These are phyloP conservation scores for Plasmodium berghei DNA, from an alignment of 169 alveolate species.

Conservation along the genomic window DNA sequence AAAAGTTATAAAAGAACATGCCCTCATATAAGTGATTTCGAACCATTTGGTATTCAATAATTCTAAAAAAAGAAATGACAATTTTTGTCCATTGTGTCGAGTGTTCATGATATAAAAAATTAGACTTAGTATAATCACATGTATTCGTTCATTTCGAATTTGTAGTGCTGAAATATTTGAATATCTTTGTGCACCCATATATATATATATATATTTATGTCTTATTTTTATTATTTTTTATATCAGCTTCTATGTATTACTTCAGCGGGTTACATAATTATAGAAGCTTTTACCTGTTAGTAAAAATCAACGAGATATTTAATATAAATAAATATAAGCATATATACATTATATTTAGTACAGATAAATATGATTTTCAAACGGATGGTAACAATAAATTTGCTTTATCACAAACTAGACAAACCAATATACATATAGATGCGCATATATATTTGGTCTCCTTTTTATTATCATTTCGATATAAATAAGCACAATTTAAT, in stretches of 20 bases:
- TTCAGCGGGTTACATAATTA: slow-evolving; percentile 74
- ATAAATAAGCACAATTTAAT: too few species aligned
- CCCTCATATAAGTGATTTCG: slow-evolving; percentile 77
- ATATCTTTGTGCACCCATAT: background rate
- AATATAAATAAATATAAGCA: slow-evolving; percentile 70
- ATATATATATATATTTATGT: background rate
- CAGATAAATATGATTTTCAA: slow-evolving; percentile 72
- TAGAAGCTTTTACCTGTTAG: slow-evolving; percentile 53
- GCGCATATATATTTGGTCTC: background rate
- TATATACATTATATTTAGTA: slow-evolving; percentile 65
- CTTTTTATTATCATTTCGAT: background rate
- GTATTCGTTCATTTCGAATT: too few species aligned
- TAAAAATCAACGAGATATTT: slow-evolving; percentile 69
- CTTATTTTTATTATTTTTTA: background rate
- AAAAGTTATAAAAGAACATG: slow-evolving; percentile 76
- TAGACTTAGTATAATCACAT: background rate
- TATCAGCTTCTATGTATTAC: slow-evolving; percentile 74
- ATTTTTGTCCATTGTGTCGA: background rate
- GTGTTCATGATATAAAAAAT: slow-evolving; percentile 3
- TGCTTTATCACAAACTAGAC: background rate
- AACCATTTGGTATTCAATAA: slow-evolving; percentile 66
- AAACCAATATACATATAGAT: background rate
- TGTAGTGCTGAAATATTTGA: too few species aligned
- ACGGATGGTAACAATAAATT: slow-evolving; percentile 66
- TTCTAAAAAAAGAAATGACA: background rate